Base-by-base conservation (phyloP, 108 stramenopile species). In the Aureococcus anophagefferens region DNA sequence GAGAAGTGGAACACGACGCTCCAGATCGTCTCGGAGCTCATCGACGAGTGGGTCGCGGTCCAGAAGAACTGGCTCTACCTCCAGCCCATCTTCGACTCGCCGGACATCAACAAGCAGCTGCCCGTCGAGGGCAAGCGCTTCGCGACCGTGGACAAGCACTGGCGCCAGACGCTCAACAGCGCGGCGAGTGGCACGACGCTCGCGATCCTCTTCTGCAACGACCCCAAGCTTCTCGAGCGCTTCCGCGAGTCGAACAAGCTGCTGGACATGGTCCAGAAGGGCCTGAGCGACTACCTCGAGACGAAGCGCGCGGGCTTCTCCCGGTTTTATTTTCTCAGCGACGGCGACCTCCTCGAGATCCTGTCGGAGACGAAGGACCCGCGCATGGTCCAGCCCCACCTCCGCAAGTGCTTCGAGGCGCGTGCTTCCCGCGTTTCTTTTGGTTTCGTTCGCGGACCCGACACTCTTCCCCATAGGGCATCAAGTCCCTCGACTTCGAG, bases 391-490 rank as follows among this genome's bases (percentile, higher is more conserved):
- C 87, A 88, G 71, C 83, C 85, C 13, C 87, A 88, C 70, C 81
- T 88, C 78, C 64, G 59, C 25, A 86, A 86, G 84, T 88, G 85
- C 74, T 88, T 88, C 78, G 87, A 88, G 34, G n/a, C n/a, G n/a
- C n/a, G n/a, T n/a, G n/a, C n/a, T n/a, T n/a, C n/a, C n/a, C n/a
- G n/a, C n/a, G n/a, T n/a, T n/a, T n/a, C n/a, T n/a, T n/a, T n/a
- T n/a, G n/a, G n/a, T n/a, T n/a, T n/a, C n/a, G n/a, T n/a, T n/a
- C n/a, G n/a, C n/a, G n/a, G n/a, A n/a, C n/a, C n/a, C n/a, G n/a
- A n/a, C n/a, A n/a, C n/a, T n/a, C n/a, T n/a, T n/a, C n/a, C n/a
- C n/a, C n/a, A n/a, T n/a, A n/a, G n/a, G 87, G 87, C 25, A 82
- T 84, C 70, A 78, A 83, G 68, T 44, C 62, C 25, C 77, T 84